Base-by-base conservation (phyloP, 352 stramenopile genomes). In the Pythium insidiosum region DNA sequence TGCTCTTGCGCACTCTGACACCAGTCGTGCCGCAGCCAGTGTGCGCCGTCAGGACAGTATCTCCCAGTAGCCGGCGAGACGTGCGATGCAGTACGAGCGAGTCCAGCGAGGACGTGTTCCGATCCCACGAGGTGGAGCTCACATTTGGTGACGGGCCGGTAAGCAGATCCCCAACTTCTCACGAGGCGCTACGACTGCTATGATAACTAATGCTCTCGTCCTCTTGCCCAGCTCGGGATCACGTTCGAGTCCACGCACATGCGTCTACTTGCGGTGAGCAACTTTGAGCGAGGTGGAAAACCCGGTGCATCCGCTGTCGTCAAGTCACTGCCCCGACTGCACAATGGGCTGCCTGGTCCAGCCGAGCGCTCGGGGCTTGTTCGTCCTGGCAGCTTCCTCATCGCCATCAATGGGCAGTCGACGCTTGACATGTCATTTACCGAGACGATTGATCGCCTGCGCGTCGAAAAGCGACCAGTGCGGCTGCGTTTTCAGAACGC, bases 241-340 rank as follows among this genome's bases (percentile, higher is more conserved):
- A 87, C 74, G 5, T 83, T 89, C 41, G 77, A 89, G 46, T 74
- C 77, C 6, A 87, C 77, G 1, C 73, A 85, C 34, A 39, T 87
- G 34, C 72, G 72, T 6, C 58, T 89, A 43, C 45, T 89, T 2
- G 66, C 73, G 3, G 66, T 71, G 11, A 75, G 64, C 15, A 69
- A 73, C 20, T 84, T 73, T 23, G 48, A 78, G 43, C 57, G 51
- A 18, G 59, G 58, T 15, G 47, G 47, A 0, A 63, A 67, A 18
- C 50, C 66, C 5, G 62, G 64, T 1, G 66, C 70, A 15, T 84
- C 70, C 3, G 74, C 77, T 1, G 74, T 88, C 26, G 68, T 90
- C 13, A 90, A 90, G 50, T 57, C 74, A 0, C 48, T 90, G 7
- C 68, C 73, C 4, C 61, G 61, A n/a, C 61, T 86, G 15, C 54